A percentile compares a stretch with the other conserved stretches of the same genome.
phyloP scores from a whole-genome alignment of 2,329 filamentous ascomycete species.

The Verticillium isaacii region DNA sequence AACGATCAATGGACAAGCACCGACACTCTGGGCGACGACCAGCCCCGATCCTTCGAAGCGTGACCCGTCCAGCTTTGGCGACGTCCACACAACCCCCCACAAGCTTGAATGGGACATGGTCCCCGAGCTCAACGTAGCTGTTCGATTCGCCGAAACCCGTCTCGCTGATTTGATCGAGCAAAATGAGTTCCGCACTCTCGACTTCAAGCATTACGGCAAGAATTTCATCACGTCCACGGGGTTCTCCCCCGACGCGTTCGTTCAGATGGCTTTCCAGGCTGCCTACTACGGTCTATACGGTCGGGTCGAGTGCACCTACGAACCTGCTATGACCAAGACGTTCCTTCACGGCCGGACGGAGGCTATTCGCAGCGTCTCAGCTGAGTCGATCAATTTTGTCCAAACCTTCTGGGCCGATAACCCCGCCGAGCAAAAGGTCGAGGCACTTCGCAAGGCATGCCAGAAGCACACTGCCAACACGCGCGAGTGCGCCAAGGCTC shows the following conservation, averaged over 20 bases:
- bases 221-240: constrained; percentile 97
- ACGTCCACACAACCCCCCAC: constrained; percentile 89
- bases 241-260: constrained; percentile 93
- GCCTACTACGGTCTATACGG: constrained; percentile 97
- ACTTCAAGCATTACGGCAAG: constrained; percentile 87
- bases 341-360: constrained; percentile 93
- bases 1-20: constrained; percentile 91
- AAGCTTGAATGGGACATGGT: constrained; percentile 98
- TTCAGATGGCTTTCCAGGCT: constrained; percentile 98
- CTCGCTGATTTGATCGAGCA: constrained; percentile 93
- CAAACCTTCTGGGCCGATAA: constrained; percentile 94
- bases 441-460: constrained; percentile 77
- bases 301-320: constrained; percentile 89
- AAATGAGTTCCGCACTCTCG: constrained; percentile 90
- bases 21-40: constrained; percentile 83
- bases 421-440: constrained; percentile 75
- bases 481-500: constrained; percentile 79
- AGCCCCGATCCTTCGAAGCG: constrained; percentile 92
- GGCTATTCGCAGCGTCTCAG: constrained; percentile 80
- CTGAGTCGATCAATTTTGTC: constrained; percentile 82
- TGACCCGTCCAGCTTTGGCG: constrained; percentile 84
- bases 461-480: constrained; percentile 77
- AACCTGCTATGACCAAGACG: constrained; percentile 96
- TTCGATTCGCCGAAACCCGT: constrained; percentile 92
- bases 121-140: constrained; percentile 82